Evolutionary conservation across 2,329 filamentous ascomycete genomes (phyloP).

Genomic region (Phaeoacremonium minimum): DNA sequence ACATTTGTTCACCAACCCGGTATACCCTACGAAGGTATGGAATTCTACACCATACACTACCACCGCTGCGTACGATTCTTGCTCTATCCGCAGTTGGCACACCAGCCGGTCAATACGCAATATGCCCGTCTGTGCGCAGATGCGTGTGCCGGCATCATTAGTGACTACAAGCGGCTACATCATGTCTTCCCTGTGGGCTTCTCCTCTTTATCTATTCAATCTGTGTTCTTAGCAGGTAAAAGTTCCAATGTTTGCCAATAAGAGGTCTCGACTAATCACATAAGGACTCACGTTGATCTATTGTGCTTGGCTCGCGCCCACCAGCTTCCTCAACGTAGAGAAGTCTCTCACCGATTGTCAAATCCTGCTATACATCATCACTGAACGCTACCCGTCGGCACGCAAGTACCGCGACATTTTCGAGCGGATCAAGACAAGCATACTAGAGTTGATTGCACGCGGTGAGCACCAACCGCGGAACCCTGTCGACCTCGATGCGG

Average conservation of each 20-base stretch:
- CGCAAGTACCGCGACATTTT: conserved; percentile 25
- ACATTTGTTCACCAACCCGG: conserved; percentile 19
- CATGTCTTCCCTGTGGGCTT: conserved; percentile 23
- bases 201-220: conserved; percentile 23
- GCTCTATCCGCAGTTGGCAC: conserved; percentile 20
- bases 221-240: conserved; percentile 22
- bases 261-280: background rate
- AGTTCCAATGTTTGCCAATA: background rate
- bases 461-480: conserved; percentile 21
- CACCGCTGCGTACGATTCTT: conserved; percentile 20
- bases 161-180: conserved; percentile 19
- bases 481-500: conserved; percentile 18
- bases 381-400: conserved; percentile 23
- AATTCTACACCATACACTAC: conserved; percentile 23
- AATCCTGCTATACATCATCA: conserved; percentile 23
- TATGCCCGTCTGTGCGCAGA: conserved; percentile 19
- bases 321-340: conserved; percentile 16
- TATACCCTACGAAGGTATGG: conserved; percentile 18
- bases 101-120: conserved; percentile 19
- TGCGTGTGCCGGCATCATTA: conserved; percentile 19
- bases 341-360: conserved; percentile 21
- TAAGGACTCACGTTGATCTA: conserved; percentile 21
- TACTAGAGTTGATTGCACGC: conserved; percentile 18
- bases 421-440: conserved; percentile 21
- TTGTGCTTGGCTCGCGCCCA: conserved; percentile 20